Conservation (phyloP, 2,329 filamentous ascomycete genomes). For the Aspergillaceae sp. region DNA sequence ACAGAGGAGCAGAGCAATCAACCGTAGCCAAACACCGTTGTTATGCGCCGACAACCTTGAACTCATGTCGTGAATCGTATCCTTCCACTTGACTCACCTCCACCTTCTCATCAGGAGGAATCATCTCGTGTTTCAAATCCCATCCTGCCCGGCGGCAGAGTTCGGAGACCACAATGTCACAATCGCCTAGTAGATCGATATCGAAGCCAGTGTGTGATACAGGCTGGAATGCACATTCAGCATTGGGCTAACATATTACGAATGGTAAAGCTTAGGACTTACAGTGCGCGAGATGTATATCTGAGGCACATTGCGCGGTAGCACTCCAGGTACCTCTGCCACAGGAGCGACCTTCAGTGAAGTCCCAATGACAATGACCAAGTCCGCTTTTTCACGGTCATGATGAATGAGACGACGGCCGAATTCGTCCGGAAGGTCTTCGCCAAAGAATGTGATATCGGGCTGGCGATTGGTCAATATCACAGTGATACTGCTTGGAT, state of each 20-base stretch:
- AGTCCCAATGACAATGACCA: constrained; percentile 93
- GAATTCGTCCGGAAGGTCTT: constrained; percentile 77
- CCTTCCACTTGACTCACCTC: constrained; percentile 46
- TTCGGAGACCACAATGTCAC: constrained; percentile 82
- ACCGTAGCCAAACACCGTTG: constrained; percentile 24
- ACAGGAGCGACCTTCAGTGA: constrained; percentile 93
- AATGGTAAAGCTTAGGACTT: constrained; percentile 17
- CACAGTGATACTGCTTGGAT: background rate
- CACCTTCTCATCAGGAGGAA: constrained; percentile 57
- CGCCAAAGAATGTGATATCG: constrained; percentile 97
- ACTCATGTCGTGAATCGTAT: constrained; percentile 37
- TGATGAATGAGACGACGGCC: constrained; percentile 69
- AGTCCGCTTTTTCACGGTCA: constrained; percentile 71
- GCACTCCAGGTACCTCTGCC: constrained; percentile 74
- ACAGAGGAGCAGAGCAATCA: constrained; percentile 11
- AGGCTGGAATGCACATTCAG: constrained; percentile 39
- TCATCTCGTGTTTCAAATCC: constrained; percentile 74
- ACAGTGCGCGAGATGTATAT: constrained; percentile 78
- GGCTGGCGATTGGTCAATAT: constrained; percentile 42
- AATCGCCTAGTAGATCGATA: constrained; percentile 91
- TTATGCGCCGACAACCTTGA: constrained; percentile 34
- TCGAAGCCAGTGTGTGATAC: constrained; percentile 90
- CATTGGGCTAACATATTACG: background rate
- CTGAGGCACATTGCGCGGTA: constrained; percentile 74
- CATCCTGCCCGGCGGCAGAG: constrained; percentile 74